Evolutionary conservation across 257 asterid genomes (phyloP), one percentile per base, ranked within the genome.

Genomic region (Thymus mandschuricus): DNA sequence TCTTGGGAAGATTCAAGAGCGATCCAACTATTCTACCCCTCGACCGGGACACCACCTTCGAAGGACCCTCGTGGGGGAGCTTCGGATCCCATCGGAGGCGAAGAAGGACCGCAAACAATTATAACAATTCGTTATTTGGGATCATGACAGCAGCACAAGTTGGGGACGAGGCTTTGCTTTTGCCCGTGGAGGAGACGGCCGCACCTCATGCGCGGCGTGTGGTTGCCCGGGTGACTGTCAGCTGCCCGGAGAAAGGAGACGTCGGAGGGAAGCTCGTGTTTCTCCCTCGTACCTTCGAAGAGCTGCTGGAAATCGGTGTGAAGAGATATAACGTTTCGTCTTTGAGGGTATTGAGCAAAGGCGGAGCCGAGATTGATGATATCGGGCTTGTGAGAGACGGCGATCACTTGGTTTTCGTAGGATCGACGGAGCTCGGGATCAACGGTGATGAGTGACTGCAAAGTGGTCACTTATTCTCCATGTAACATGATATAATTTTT

Each of bases 101-200:
- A 3, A 83, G 83, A 76, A 34, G 3, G 40, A 78, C n/a, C n/a
- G n/a, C 83, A 3, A 81, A 76, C 45, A 76, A n/a, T 62, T 88
- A 64, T 51, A 61, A 59, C 4, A 92, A 92, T 49, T 92, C 98
- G 10, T 76, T 92, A 6, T 85, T 92, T 3, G 98, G 97, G 75
- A 79, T 92, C n/a, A 67, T 90, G 75, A 79, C 92, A 6, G 87
- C 86, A 4, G 80, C 83, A 8, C 76, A 59, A 6, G 75, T 21
- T 3, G 79, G 60, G 15, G 82, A 71, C 40, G 46, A 9, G 2
- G 11, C 59, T 15, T 29, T 62, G 43, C 64, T 66, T 55, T 60
- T 79, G 0, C 13, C 86, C 1, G 78, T 45, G 2, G 76, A 64
- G 11, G 63, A 45, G 45, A 54, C 33, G 10, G 11, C 34, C 0